phyloP scores from a whole-genome alignment of 768 basidiomycete species.

The Suillus weaverae region DNA sequence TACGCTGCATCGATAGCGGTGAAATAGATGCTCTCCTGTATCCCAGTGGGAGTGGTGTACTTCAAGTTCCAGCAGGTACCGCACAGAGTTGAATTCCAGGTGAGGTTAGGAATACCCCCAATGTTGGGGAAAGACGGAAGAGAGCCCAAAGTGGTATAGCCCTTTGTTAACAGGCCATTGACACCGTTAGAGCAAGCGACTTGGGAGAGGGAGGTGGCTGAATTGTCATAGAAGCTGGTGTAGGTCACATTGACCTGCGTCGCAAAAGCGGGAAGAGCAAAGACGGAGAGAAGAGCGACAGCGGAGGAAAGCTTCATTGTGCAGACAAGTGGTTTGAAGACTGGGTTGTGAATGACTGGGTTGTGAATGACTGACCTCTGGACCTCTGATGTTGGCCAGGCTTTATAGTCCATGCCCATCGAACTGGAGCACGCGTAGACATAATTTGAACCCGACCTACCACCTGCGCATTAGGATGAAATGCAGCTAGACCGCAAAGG shows the following conservation, averaged over 20 bases:
- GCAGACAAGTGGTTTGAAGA: constrained; percentile 31
- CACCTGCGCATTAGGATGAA: background rate
- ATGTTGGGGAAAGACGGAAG: constrained; percentile 35
- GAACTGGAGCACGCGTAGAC: background rate
- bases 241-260: constrained; percentile 27
- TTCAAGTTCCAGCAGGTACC: constrained; percentile 61
- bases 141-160: constrained; percentile 33
- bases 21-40: constrained; percentile 42
- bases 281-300: constrained; percentile 12
- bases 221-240: constrained; percentile 35
- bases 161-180: constrained; percentile 33
- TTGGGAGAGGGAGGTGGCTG: constrained; percentile 22
- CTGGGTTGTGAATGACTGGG: background rate
- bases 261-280: constrained; percentile 20
- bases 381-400: too few species aligned
- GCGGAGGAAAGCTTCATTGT: constrained; percentile 31
- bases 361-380: background rate
- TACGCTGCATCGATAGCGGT: constrained; percentile 52
- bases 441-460: background rate
- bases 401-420: background rate
- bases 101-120: constrained; percentile 24
- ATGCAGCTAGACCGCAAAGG: background rate
- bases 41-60: constrained; percentile 38
- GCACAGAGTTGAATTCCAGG: constrained; percentile 53
- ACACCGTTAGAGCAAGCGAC: constrained; percentile 38